Evolutionary conservation across 352 stramenopile genomes (phyloP), one percentile per base, ranked within the genome.

Genomic region (Phytophthora uliginosa): DNA sequence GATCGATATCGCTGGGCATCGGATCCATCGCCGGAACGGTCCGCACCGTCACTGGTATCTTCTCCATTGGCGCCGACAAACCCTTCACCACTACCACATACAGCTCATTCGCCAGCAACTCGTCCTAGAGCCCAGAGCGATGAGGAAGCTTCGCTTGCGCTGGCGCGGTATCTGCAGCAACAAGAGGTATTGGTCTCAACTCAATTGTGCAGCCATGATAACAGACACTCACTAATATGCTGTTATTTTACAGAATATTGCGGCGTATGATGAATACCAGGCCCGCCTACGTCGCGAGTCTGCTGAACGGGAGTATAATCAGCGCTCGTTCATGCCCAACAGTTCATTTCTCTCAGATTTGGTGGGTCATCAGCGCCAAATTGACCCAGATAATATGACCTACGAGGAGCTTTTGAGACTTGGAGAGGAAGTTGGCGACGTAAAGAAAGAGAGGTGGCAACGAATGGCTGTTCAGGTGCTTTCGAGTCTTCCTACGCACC

Each of bases 311-410:
- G 62, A 78, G 34, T 73, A 59, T 40, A 65, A 63, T 13, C 56
- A 76, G 28, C 69, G 7, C 31, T 38, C 36, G 31, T 40, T 58
- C 5, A 4, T 59, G 20, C 34, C 42, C 12, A 61, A 5, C 45
- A 66, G 28, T n/a, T 72, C 60, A 15, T n/a, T 60, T 18, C 28
- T 74, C 6, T 75, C 76, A 13, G 33, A 56, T 48, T 26, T 79
- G 4, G 10, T 50, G 22, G 31, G 26, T 24, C 66, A 77, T 4
- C 61, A 67, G 3, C 76, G 57, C 47, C 76, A 75, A 52, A 76
- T 95, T n/a, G 88, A 94, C 59, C 85, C 86, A 1, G 88, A 94
- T 55, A 90, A 83, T 66, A 95, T 95, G 88, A 89, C 80, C 10
- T 95, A 95, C 75, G 88, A 95, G 63, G 84, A 93, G 60, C 71